phyloP scores from a whole-genome alignment of 225 moss, liverwort and hornwort genomes.

The Pseudisothecium myosuroides region DNA sequence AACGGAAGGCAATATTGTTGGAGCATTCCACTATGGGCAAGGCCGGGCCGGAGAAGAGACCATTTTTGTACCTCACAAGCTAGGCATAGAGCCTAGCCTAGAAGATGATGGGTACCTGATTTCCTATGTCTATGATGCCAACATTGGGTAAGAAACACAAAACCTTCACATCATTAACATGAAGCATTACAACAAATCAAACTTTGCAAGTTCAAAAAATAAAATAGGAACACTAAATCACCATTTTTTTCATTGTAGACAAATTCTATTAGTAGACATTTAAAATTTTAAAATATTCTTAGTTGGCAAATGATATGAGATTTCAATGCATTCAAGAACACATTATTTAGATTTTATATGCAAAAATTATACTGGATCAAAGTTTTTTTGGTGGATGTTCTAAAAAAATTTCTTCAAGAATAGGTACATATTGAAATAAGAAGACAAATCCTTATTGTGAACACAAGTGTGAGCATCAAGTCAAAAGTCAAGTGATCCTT shows the following conservation, averaged over 20 bases:
- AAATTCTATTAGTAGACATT: neutral
- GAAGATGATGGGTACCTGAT: slow-evolving; percentile 51
- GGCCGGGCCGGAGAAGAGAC: slow-evolving; percentile 17
- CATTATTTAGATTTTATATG: too few relatives aligned
- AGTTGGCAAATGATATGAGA: too few relatives aligned
- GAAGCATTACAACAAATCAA: neutral
- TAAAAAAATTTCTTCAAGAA: too few relatives aligned
- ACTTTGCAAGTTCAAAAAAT: neutral
- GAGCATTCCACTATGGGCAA: slow-evolving; percentile 18
- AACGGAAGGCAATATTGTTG: slow-evolving; percentile 24
- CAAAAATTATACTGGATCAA: too few relatives aligned
- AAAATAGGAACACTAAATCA: neutral
- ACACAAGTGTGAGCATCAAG: too few relatives aligned
- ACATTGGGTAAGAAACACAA: neutral
- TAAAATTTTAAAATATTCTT: too few relatives aligned
- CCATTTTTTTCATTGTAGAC: neutral
- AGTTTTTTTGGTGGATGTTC: too few relatives aligned
- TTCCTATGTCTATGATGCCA: neutral
- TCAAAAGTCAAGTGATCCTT: too few relatives aligned
- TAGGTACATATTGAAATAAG: too few relatives aligned
- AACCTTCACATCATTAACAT: neutral
- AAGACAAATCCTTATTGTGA: too few relatives aligned
- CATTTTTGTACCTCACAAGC: slow-evolving; percentile 31
- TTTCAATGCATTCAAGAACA: too few relatives aligned
- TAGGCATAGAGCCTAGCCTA: neutral